Conservation (phyloP, 1,284 basidiomycete genomes). For the Porodaedalea pini region DNA sequence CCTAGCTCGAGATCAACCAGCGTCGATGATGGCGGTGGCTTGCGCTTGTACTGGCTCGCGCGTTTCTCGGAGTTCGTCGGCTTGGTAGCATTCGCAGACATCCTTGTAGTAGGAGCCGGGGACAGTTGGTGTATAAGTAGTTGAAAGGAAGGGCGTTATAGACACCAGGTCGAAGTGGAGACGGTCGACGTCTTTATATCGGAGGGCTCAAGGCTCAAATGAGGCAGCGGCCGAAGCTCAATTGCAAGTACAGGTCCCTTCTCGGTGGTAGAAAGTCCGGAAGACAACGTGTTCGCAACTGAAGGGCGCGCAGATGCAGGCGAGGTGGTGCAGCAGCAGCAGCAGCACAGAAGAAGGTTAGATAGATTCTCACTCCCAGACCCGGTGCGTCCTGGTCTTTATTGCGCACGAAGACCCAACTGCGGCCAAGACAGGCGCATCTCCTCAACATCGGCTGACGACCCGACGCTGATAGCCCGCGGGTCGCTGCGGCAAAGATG, state of each 20-base stretch:
- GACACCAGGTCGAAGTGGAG: conserved; percentile 3
- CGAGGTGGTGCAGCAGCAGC: not conserved
- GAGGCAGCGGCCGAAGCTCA: not conserved
- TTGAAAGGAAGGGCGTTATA: not conserved
- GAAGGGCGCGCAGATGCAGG: not conserved
- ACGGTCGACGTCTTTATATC: conserved; percentile 2
- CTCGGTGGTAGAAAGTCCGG: not conserved
- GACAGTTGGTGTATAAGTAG: not conserved
- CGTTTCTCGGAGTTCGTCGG: conserved; percentile 4
- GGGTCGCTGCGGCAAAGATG: not conserved
- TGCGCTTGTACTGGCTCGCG: conserved; percentile 15
- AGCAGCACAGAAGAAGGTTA: not conserved
- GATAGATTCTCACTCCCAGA: not conserved
- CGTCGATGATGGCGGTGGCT: conserved; percentile 11
- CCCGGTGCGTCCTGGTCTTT: not conserved
- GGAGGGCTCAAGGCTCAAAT: conserved; percentile 9
- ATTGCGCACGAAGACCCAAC: not conserved
- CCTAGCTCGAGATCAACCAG: conserved; percentile 10
- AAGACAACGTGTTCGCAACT: not conserved
- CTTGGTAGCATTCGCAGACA: not conserved
- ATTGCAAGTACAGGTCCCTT: not conserved
- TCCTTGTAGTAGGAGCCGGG: not conserved
- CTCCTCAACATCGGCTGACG: not conserved
- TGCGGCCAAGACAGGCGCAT: not conserved
- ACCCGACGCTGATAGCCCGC: not conserved